Conservation (phyloP, 345 rosid species). For the Mercurialis annua region DNA sequence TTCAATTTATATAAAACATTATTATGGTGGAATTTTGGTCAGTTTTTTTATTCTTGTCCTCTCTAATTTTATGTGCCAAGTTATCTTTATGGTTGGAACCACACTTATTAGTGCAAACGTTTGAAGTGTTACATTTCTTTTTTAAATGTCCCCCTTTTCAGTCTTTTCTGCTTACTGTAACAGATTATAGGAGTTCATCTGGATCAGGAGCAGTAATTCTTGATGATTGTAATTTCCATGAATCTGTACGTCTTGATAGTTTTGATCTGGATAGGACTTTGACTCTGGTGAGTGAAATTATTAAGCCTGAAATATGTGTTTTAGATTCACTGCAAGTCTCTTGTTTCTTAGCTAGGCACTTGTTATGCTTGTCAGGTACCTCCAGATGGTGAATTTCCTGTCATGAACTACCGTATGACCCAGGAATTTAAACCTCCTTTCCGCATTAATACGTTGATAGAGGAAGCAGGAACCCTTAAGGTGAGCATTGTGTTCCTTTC, state of each 20-base stretch:
- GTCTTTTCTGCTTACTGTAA: conserved; percentile 23
- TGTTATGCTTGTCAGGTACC: conserved; percentile 61
- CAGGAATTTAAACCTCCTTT: conserved; percentile 99
- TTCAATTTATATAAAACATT: too few species aligned
- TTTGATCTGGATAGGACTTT: conserved; percentile 86
- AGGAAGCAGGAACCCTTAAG: conserved; percentile 93
- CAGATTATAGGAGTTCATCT: conserved; percentile 83
- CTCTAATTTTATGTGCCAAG: background rate
- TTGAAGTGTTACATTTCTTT: too few species aligned
- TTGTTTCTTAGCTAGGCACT: conserved; percentile 9
- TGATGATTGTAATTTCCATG: conserved; percentile 98
- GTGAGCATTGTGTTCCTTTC: conserved; percentile 28
- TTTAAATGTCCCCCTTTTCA: background rate
- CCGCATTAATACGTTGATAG: conserved; percentile 81
- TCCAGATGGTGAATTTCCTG: conserved; percentile 99
- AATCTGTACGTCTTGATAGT: conserved; percentile 92
- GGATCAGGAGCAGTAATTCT: conserved; percentile 84
- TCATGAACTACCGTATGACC: conserved; percentile 98
- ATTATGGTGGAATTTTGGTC: too few species aligned
- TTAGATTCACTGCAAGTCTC: conserved; percentile 9
- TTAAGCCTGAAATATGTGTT: background rate
- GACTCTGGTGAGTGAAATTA: conserved; percentile 64
- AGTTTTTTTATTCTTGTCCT: background rate
- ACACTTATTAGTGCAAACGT: background rate
- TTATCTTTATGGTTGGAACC: conserved; percentile 5